Base-by-base conservation (phyloP, 805 yeast genomes). In the Maudiozyma pseudohumilis region DNA sequence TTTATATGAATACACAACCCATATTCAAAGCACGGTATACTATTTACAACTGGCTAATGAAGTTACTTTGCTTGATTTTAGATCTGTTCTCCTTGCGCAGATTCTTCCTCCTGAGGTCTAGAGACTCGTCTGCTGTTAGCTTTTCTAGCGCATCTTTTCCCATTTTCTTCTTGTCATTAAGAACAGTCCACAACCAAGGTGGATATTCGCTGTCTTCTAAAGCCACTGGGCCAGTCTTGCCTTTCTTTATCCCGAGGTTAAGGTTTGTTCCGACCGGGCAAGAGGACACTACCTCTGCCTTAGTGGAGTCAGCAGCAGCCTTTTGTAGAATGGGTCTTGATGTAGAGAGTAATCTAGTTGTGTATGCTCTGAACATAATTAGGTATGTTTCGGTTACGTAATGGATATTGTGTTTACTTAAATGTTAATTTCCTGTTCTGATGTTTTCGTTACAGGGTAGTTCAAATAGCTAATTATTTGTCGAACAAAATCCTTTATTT, bases 201-300 rank as follows among this genome's bases (percentile, higher is more conserved):
- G 98, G 98, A 55, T 89, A 89, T 51, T 88, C 95, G 27, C 67
- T 67, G 56, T 92, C 97, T 43, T 80, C 85, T 38, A 81, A 60
- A 2, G 97, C 97, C 5, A 85, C 77, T 7, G 94, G 86, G 49
- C 87, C 96, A 42, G 79, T 75, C n/a, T 89, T 94, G 26, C 70
- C 68, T 54, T 86, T 87, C 54, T 74, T 74, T 31, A 89, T 70
- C 49, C 82, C 81, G 51, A 87, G 63, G 45, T 80, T 79, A 43
- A 83, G 64, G 8, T 71, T 67, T 0, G 92, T 80, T 42, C 97
- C 87, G 36, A 83, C 79, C 47, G 69, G 60, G 56, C 88, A 73
- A 38, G 76, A 69, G 8, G 79, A 75, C 45, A 46, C 42, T 21
- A 52, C 36, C 2, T 29, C 23, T 6, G 32, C 20, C 12, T 18